Evolutionary conservation across 1,139 yeast species (phyloP), one percentile per base, ranked within the genome.

Genomic region (Wickerhamiella pararugosa): DNA sequence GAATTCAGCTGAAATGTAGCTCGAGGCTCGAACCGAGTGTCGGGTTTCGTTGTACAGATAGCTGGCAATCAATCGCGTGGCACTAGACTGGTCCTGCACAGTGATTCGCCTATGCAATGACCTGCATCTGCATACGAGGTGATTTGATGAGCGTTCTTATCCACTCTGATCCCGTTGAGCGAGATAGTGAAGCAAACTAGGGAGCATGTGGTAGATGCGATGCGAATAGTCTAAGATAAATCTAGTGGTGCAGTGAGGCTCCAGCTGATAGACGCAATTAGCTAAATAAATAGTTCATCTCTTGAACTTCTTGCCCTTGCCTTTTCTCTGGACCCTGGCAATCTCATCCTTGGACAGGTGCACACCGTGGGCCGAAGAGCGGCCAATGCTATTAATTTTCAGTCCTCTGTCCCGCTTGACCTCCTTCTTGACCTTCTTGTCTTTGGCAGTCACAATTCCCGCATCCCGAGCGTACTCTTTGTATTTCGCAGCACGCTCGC

Each of bases 381-480:
- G 73, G 26, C 98, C 98, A 33, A 87, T 74, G 21, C 76, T 69
- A 49, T 79, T 70, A 49, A 90, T 79, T 60, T 78, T 74, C 49
- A 87, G 69, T 2, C 97, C 97, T 47, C 83, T 69, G 52, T 82
- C 80, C 58, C 94, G 70, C 5, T 34, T 39, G 2, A 42, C 30
- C 45, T 67, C 55, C 40, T 65, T 57, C 47, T 32, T 52, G 39
- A 50, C 51, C 43, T 53, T 51, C 48, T 58, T 53, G 42, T 56
- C 56, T 6, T 65, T 62, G 26, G 70, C 70, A 42, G 87, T 65
- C 25, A 90, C 71, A 46, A 87, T 82, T 6, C 97, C 97, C 2
- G 93, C 94, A 34, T 87, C 87, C 47, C 67, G 71, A 6, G 98
- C 96, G 40, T 82, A 86, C 45, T 70, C 64, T 56, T 82, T 94